Evolutionary conservation across 164 flowering plant genomes (phyloP), one percentile per base, ranked within the genome.

Genomic region (Magnolia changhungtana): DNA sequence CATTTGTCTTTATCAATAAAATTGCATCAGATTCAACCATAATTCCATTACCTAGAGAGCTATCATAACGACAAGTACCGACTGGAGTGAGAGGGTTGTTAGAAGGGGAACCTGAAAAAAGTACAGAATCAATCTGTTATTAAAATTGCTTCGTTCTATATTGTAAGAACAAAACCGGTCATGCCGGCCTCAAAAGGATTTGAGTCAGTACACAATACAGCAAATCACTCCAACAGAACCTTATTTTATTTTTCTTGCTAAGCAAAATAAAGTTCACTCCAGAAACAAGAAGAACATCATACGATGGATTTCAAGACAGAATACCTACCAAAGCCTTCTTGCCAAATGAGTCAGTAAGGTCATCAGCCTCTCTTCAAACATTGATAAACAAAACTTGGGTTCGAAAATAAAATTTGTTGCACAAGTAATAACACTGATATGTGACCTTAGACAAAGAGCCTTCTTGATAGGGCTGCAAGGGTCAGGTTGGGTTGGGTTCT

Each of bases 41-140:
- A 55, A 20, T 51, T 20, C 27, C 59, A 67, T 81, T 87, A 91
- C 98, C 97, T 83, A 94, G 80, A 73, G 98, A 94, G 84, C 94
- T 94, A 86, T 94, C 98, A 84, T 91, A 91, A 31, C 97, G 91
- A 73, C 95, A 92, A 80, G 86, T 86, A 65, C 92, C 90, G 74
- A 85, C 88, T 65, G 91, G 92, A 81, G 89, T 90, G 13, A 86
- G 83, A 72, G 84, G 20, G 73, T 74, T 81, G 70, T 78, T 76
- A 68, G 87, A 77, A 78, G 92, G 92, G 11, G 90, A 92, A 76
- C 89, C 96, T 92, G 87, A 79, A 86, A 75, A 31, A 8, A 31
- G 50, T 16, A 69, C 49, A 69, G 6, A 16, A 69, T 27, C 69
- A 69, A 14, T 29, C 21, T 13, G 71, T 29, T 13, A 69, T 29